Conservation (phyloP, 495 filamentous ascomycete genomes). For the Aspergillus conjunctus region DNA sequence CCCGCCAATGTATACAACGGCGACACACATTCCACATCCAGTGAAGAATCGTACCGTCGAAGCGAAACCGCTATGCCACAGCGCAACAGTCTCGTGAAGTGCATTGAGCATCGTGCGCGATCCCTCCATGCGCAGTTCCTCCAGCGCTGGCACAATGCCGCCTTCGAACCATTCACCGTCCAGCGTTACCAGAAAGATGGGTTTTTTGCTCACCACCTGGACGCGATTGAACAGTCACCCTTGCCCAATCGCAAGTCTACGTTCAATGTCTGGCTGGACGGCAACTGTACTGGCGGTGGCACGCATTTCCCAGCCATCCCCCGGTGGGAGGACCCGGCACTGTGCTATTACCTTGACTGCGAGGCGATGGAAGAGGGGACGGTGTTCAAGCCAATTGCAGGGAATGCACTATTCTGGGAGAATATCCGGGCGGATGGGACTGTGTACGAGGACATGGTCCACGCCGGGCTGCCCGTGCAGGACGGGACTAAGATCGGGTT, state of each 20-base stretch:
- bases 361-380: neutral
- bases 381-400: neutral
- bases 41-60: neutral
- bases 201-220: neutral
- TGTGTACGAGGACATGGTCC: neutral
- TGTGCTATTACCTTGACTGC: neutral
- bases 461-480: neutral
- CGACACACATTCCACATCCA: neutral
- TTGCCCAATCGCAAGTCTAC: neutral
- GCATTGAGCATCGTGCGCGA: neutral
- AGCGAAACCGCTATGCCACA: neutral
- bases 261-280: conserved; percentile 1
- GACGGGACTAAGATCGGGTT: neutral
- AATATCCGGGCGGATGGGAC: neutral
- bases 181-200: neutral
- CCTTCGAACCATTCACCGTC: neutral
- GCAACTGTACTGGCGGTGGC: neutral
- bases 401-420: neutral
- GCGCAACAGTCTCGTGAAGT: neutral
- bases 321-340: neutral
- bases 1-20: neutral
- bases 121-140: neutral
- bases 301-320: neutral
- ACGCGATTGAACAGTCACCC: neutral
- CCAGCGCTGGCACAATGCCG: neutral